A percentile compares a stretch with the other conserved stretches of the same genome.
phyloP scores from a whole-genome alignment of 192 early-diverging fungal genomes.

The Coemansia erecta region DNA sequence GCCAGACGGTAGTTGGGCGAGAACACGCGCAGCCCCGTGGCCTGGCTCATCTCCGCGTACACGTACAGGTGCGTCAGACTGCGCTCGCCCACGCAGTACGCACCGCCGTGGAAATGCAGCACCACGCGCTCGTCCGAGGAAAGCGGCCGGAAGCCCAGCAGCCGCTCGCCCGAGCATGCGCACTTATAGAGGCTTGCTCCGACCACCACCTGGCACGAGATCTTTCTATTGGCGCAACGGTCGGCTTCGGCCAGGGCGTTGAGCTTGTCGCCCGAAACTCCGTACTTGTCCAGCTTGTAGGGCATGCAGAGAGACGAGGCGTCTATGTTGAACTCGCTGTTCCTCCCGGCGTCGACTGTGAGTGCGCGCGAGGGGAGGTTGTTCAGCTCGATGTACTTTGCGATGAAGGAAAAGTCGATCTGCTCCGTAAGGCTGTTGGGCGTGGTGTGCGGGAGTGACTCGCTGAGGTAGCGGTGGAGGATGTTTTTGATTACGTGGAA shows the following conservation, averaged over 20 bases:
- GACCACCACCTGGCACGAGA: constrained; percentile 38
- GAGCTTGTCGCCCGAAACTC: constrained; percentile 22
- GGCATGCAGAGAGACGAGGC: background rate
- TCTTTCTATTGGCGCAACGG: constrained; percentile 3
- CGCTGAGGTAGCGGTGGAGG: constrained; percentile 27
- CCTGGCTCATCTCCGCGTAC: constrained; percentile 29
- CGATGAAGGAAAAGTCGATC: constrained; percentile 32
- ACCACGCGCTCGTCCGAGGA: constrained; percentile 25
- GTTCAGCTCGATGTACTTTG: constrained; percentile 38
- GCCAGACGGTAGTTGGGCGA: constrained; percentile 49
- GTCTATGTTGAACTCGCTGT: constrained; percentile 30
- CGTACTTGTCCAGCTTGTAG: constrained; percentile 24
- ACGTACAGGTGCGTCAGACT: constrained; percentile 38
- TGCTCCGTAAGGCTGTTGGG: constrained; percentile 22
- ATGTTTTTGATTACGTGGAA: constrained; percentile 40
- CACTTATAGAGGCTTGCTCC: constrained; percentile 8
- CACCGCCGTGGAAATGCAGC: constrained; percentile 47
- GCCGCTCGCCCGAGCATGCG: background rate
- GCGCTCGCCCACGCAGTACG: constrained; percentile 51
- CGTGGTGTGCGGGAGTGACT: constrained; percentile 35
- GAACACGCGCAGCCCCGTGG: constrained; percentile 36
- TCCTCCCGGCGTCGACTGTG: constrained; percentile 14
- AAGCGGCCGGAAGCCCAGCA: constrained; percentile 20
- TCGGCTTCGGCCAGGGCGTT: constrained; percentile 19
- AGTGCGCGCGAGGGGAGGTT: constrained; percentile 24